phyloP scores from a whole-genome alignment of 1,139 yeast genomes.

The Lizanozyma gosingica region DNA sequence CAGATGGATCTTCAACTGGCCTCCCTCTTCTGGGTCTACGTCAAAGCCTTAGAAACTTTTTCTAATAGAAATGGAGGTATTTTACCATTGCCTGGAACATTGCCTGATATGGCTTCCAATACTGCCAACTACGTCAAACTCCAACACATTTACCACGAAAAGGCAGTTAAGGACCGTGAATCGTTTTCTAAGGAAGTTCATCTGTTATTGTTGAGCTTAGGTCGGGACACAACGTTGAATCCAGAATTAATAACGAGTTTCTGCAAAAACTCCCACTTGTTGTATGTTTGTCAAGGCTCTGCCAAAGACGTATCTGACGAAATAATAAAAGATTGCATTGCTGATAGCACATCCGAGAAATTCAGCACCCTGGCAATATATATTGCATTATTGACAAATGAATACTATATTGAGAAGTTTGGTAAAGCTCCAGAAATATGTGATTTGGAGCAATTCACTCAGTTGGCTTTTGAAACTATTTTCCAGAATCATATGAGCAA shows the following conservation, averaged over 20 bases:
- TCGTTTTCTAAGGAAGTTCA: slow-evolving; percentile 26
- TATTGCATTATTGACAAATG: slow-evolving; percentile 26
- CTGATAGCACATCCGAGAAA: slow-evolving; percentile 12
- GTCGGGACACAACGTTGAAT: slow-evolving; percentile 18
- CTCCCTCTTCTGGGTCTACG: slow-evolving; percentile 53
- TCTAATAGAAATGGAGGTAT: slow-evolving; percentile 26
- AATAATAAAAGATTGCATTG: slow-evolving; percentile 11
- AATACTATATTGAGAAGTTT: slow-evolving; percentile 12
- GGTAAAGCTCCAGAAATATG: slow-evolving; percentile 12
- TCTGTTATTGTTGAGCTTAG: slow-evolving; percentile 12
- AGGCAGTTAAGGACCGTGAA: slow-evolving; percentile 44
- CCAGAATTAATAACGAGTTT: slow-evolving; percentile 39
- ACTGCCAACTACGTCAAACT: slow-evolving; percentile 53
- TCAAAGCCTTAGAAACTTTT: slow-evolving; percentile 47
- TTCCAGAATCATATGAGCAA: not conserved
- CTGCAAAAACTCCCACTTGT: slow-evolving; percentile 46
- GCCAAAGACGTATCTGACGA: slow-evolving; percentile 11
- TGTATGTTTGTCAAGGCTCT: slow-evolving; percentile 31
- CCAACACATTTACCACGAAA: slow-evolving; percentile 48
- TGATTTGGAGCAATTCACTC: slow-evolving; percentile 15
- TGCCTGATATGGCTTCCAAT: slow-evolving; percentile 88
- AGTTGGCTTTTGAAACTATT: slow-evolving; percentile 3
- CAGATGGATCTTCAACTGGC: slow-evolving; percentile 6
- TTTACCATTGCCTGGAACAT: slow-evolving; percentile 63
- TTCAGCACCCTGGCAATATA: slow-evolving; percentile 22